Evolutionary conservation across 306 rosid genomes (phyloP).

Genomic region (Benincasa hispida): DNA sequence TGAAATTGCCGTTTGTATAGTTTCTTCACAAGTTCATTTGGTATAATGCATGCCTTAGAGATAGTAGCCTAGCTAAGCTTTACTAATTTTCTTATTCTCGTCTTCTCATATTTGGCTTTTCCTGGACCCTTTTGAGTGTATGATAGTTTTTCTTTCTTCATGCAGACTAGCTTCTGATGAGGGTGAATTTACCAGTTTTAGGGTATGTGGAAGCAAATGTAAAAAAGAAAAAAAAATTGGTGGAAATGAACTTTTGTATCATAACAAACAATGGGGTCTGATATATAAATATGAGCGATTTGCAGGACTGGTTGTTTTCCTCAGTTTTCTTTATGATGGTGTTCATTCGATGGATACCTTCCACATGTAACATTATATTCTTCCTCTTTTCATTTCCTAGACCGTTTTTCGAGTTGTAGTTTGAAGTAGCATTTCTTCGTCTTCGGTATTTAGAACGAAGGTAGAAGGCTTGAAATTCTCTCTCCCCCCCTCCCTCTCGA

Average conservation of each 20-base stretch:
- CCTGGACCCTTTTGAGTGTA: background rate
- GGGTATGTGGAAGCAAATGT: conserved; percentile 32
- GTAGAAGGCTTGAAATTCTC: background rate
- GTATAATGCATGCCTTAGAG: background rate
- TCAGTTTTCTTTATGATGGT: background rate
- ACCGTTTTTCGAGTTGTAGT: background rate
- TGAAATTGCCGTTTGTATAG: background rate
- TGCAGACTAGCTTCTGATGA: conserved; percentile 66
- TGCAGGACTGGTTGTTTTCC: conserved; percentile 1
- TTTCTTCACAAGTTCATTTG: background rate
- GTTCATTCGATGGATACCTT: background rate
- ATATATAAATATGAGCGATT: conserved; percentile 8
- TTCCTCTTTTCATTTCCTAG: background rate
- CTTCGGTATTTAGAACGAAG: background rate
- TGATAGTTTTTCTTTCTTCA: conserved; percentile 12
- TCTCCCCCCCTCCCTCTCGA: no score
- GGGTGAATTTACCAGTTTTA: conserved; percentile 60
- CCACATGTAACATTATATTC: conserved; percentile 1
- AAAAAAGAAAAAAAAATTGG: background rate
- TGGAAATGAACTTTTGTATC: background rate
- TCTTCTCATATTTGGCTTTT: background rate
- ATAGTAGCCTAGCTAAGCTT: background rate
- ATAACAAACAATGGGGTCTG: conserved; percentile 6
- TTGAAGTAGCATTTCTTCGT: conserved; percentile 3
- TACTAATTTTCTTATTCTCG: background rate